Evolutionary conservation across 164 flowering plant genomes (phyloP).

Genomic region (Liquidambar formosana): DNA sequence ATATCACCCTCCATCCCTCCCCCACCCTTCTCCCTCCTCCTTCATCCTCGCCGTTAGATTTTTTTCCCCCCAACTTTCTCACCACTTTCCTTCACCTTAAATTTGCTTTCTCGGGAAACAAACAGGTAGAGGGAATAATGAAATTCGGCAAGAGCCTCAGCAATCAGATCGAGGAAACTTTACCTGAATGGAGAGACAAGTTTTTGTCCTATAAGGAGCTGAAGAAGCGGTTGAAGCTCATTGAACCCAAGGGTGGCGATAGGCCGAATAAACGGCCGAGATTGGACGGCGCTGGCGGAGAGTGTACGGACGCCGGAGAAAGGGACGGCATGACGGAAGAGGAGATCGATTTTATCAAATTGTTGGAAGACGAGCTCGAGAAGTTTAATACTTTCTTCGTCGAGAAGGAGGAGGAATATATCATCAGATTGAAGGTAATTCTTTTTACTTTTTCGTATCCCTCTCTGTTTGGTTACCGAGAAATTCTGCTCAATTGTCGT

Average conservation of each 20-base stretch:
- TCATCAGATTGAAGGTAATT: slow-evolving; percentile 79
- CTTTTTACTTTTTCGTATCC: background rate
- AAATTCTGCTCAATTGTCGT: background rate
- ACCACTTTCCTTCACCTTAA: background rate
- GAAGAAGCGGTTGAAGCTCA: slow-evolving; percentile 68
- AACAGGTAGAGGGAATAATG: slow-evolving; percentile 31
- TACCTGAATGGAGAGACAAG: slow-evolving; percentile 96
- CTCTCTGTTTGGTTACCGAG: background rate
- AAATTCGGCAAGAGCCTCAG: slow-evolving; percentile 91
- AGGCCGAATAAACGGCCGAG: slow-evolving; percentile 38
- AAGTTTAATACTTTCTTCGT: slow-evolving; percentile 83
- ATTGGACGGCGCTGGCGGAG: slow-evolving; percentile 22
- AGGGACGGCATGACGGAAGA: slow-evolving; percentile 46
- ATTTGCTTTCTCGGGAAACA: background rate
- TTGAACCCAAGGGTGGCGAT: slow-evolving; percentile 43
- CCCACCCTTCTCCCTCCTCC: slow-evolving; percentile 1
- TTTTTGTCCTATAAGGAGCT: slow-evolving; percentile 86
- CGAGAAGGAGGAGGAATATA: slow-evolving; percentile 88
- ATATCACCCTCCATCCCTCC: slow-evolving; percentile 23
- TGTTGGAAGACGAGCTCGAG: slow-evolving; percentile 82
- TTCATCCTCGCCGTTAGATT: background rate
- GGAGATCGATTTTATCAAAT: slow-evolving; percentile 62
- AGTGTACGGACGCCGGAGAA: slow-evolving; percentile 15
- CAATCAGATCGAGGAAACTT: slow-evolving; percentile 81
- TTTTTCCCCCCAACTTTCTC: slow-evolving; percentile 12